Percentiles rank a stretch among this genome's conserved stretches.
phyloP scores from a whole-genome alignment of 2,329 filamentous ascomycete species.

The Botrytis pseudocinerea region DNA sequence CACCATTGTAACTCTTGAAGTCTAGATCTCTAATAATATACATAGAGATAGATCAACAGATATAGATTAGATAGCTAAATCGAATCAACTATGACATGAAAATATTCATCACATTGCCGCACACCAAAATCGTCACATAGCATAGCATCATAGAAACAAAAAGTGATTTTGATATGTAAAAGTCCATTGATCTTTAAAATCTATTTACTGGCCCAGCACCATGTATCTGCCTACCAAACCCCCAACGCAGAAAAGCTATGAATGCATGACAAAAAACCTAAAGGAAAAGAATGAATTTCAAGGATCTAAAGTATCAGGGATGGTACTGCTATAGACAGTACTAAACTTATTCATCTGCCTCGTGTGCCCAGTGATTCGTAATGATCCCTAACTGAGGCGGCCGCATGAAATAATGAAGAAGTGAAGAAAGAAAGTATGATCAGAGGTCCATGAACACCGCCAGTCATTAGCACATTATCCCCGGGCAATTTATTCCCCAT shows the following conservation, averaged over 20 bases:
- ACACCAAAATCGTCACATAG: not conserved
- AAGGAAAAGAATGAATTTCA: not conserved
- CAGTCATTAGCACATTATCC: constrained; percentile 6
- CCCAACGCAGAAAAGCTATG: not conserved
- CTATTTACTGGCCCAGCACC: constrained; percentile 6
- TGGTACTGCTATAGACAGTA: not conserved
- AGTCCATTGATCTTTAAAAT: not conserved
- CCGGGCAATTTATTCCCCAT: constrained; percentile 18
- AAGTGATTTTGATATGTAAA: not conserved
- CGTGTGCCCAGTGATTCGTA: not conserved
- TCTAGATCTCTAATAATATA: no score
- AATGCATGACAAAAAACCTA: not conserved
- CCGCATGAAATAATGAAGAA: not conserved
- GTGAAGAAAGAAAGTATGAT: not conserved
- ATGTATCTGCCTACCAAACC: not conserved
- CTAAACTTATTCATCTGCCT: not conserved
- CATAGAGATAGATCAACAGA: no score
- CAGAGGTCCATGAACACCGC: constrained; percentile 7
- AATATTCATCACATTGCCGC: not conserved
- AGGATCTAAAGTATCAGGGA: not conserved
- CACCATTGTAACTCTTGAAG: no score
- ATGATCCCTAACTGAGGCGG: not conserved
- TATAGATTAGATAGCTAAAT: not conserved
- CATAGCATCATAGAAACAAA: not conserved
- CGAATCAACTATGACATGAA: not conserved